These are phyloP conservation scores for Eimeria falciformis DNA, from an alignment of 169 alveolate species.

Conservation along the genomic window DNA sequence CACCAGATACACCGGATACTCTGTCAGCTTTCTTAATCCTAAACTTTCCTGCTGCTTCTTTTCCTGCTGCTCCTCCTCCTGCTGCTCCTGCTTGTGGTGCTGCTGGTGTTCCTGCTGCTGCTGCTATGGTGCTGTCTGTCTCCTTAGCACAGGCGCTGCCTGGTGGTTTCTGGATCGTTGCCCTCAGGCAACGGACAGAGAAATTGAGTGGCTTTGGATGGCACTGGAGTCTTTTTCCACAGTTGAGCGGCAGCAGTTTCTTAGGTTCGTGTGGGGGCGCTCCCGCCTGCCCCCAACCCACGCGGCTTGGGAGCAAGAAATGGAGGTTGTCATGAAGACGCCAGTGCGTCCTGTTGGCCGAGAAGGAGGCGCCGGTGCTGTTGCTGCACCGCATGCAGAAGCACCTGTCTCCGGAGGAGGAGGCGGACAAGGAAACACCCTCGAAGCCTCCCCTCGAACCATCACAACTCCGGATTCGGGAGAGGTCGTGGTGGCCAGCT, in stretches of 20 bases:
- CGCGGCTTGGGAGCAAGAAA: conserved; percentile 80
- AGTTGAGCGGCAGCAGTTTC: conserved; percentile 88
- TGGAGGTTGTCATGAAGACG: conserved; percentile 77
- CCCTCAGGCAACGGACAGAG: conserved; percentile 82
- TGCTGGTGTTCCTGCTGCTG: background rate
- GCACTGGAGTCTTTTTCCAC: conserved; percentile 87
- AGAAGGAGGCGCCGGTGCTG: background rate
- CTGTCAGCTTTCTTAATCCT: conserved; percentile 59
- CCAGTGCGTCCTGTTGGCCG: background rate
- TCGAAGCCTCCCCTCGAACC: background rate
- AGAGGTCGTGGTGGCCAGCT: conserved; percentile 11
- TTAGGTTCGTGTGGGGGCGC: conserved; percentile 95
- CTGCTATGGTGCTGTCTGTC: background rate
- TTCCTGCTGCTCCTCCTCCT: background rate
- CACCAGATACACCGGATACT: conserved; percentile 89
- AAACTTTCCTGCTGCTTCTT: background rate
- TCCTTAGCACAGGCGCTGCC: background rate
- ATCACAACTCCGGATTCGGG: conserved; percentile 31
- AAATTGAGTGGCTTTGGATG: conserved; percentile 90
- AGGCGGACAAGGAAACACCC: background rate
- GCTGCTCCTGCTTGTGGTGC: background rate
- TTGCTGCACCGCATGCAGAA: conserved; percentile 15
- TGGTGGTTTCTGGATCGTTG: background rate
- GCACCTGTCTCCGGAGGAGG: background rate
- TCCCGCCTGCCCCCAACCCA: conserved; percentile 88